Percentiles rank a stretch among this genome's conserved stretches.
Evolutionary conservation across 345 rosid species (phyloP).

Genomic region (Lagerstroemia speciosa): DNA sequence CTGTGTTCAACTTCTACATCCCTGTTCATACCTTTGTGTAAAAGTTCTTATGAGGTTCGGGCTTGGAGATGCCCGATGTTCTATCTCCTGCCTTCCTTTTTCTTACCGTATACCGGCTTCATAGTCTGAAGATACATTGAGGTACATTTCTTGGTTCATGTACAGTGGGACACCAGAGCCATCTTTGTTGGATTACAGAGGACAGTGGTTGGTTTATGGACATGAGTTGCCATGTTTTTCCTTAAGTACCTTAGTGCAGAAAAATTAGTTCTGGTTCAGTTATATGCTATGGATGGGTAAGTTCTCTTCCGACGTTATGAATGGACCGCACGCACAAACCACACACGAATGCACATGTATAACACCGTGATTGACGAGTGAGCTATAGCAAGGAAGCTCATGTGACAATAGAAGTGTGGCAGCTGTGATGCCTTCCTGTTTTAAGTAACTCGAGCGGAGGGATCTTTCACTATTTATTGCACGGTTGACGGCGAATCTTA

Average conservation of each 20-base stretch:
- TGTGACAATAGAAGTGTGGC: no score
- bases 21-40: neutral
- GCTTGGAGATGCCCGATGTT: no score
- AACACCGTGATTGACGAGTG: no score
- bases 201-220: neutral
- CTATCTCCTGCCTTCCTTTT: neutral
- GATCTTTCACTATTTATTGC: no score
- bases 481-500: no score
- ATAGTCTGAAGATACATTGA: neutral
- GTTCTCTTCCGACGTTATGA: no score
- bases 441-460: no score
- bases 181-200: conserved; percentile 3
- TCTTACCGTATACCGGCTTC: neutral
- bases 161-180: conserved; percentile 5
- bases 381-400: no score
- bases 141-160: conserved; percentile 1
- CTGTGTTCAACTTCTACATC: neutral
- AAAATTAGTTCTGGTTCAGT: neutral
- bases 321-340: no score
- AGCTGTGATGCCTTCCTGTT: no score
- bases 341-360: no score
- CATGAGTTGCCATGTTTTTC: neutral
- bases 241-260: neutral
- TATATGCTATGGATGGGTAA: no score
- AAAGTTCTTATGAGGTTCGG: neutral